Percentiles rank a stretch among this genome's conserved stretches.
phyloP scores from a whole-genome alignment of 495 filamentous ascomycete species.

The Tuber borchii region DNA sequence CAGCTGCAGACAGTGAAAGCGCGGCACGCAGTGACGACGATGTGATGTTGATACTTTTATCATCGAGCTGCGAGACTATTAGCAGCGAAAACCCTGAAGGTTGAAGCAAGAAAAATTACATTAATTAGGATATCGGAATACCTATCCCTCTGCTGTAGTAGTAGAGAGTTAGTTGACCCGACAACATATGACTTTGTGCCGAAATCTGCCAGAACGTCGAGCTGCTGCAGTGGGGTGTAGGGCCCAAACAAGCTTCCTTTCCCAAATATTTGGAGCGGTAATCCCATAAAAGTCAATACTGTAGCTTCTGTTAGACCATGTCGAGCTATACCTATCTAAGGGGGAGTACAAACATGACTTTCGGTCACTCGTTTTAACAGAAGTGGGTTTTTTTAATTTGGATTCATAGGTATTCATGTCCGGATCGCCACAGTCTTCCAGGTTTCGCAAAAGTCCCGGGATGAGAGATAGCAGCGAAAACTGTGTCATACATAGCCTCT shows the following conservation, averaged over 20 bases:
- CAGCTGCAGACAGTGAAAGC: constrained; percentile 72
- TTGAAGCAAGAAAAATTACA: constrained; percentile 44
- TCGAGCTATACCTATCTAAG: background rate
- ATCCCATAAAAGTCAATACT: constrained; percentile 87
- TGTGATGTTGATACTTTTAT: constrained; percentile 74
- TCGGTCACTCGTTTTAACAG: constrained; percentile 83
- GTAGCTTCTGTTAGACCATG: constrained; percentile 36
- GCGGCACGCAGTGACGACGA: constrained; percentile 71
- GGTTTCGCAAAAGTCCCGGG: constrained; percentile 74
- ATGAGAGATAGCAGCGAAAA: constrained; percentile 93
- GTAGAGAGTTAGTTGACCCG: constrained; percentile 88
- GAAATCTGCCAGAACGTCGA: constrained; percentile 87
- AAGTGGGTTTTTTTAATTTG: constrained; percentile 68
- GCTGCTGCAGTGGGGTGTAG: constrained; percentile 91
- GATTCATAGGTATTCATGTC: constrained; percentile 76
- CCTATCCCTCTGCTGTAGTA: constrained; percentile 90
- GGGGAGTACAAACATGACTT: constrained; percentile 56
- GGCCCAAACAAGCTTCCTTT: constrained; percentile 95
- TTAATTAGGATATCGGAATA: constrained; percentile 97
- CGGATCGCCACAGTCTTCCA: constrained; percentile 89
- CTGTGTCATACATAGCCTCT: constrained; percentile 94
- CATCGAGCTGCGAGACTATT: constrained; percentile 62
- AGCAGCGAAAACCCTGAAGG: constrained; percentile 1
- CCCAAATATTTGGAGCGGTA: constrained; percentile 91
- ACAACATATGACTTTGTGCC: constrained; percentile 97